These are phyloP conservation scores for Didymella pinodella DNA, from an alignment of 2,329 filamentous ascomycete species.

Conservation along the genomic window DNA sequence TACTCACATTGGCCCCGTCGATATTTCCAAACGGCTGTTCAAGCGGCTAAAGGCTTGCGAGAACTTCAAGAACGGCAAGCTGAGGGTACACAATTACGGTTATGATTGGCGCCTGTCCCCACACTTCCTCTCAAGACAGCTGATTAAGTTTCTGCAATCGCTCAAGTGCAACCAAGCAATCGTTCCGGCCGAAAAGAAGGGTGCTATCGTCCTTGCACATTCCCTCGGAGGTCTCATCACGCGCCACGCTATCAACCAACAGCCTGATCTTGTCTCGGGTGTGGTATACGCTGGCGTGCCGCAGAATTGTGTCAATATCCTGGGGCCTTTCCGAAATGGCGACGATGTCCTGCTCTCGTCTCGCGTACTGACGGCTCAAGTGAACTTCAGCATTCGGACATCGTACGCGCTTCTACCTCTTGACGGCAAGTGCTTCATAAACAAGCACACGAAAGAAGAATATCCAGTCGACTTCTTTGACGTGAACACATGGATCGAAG, in stretches of 20 bases:
- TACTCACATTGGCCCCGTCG: slow-evolving; percentile 89
- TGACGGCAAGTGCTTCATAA: slow-evolving; percentile 85
- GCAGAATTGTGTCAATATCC: slow-evolving; percentile 86
- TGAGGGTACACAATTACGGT: slow-evolving; percentile 88
- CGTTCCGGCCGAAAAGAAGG: slow-evolving; percentile 63
- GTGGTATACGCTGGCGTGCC: slow-evolving; percentile 87
- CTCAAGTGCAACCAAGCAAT: slow-evolving; percentile 76
- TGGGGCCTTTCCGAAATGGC: slow-evolving; percentile 89
- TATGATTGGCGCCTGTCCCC: slow-evolving; percentile 96
- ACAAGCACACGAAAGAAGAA: slow-evolving; percentile 79
- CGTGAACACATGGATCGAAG: slow-evolving; percentile 78
- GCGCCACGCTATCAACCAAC: slow-evolving; percentile 83
- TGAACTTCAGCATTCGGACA: slow-evolving; percentile 90
- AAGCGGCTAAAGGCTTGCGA: slow-evolving; percentile 77
- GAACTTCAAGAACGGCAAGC: slow-evolving; percentile 73
- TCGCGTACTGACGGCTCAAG: slow-evolving; percentile 87
- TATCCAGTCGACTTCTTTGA: slow-evolving; percentile 88
- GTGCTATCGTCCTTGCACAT: slow-evolving; percentile 84
- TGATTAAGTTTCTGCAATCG: slow-evolving; percentile 76
- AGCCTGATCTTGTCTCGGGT: slow-evolving; percentile 84
- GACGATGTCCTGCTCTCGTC: slow-evolving; percentile 90
- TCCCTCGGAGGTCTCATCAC: slow-evolving; percentile 88
- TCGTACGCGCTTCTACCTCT: slow-evolving; percentile 86
- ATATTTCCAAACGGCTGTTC: slow-evolving; percentile 84
- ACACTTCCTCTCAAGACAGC: slow-evolving; percentile 71